Base-by-base conservation (phyloP, 306 rosid species). In the Acmispon strigosus region DNA sequence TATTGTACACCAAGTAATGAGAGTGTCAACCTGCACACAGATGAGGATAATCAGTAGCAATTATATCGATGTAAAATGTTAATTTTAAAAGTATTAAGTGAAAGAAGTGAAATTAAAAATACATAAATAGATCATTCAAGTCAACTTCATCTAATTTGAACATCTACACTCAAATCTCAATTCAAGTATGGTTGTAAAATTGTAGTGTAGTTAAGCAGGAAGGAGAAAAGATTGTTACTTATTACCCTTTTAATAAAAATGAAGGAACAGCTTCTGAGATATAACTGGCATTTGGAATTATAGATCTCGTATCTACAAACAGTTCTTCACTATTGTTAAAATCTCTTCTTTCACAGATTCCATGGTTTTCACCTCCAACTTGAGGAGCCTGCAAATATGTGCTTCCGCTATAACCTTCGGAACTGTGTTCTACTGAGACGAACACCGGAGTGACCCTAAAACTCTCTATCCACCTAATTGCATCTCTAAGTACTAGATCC, bases 401-500 rank as follows among this genome's bases (percentile, higher is more conserved):
- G 62, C 70, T 19, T 4, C 67, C 70, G 24, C 68, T 49, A 34
- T 43, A 73, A 67, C 68, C 58, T 37, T 60, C 60, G 29, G 84
- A 72, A 65, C 69, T 37, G 41, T 17, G 64, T 80, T 34, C 82
- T 55, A 76, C 49, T 70, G 84, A 80, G 68, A 8, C 12, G 43
- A 44, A 7, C 24, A 17, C 55, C 15, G 84, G 75, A 62, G 65
- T 63, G 71, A 62, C 45, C 57, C 75, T 58, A 54, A 69, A 60
- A 50, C 65, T 54, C 53, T 62, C 67, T 4, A 27, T 74, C 78
- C 34, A 66, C 77, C 80, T 72, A 66, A 37, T 36, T 42, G 72
- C 78, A 66, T 92, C 96, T 84, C 83, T 67, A 19, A 72, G 70
- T 48, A 83, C 88, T 51, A 88, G 87, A 77, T 85, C 83, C 87